Evolutionary conservation across 106 monocot genomes (phyloP).

Genomic region (Chionographis japonica): DNA sequence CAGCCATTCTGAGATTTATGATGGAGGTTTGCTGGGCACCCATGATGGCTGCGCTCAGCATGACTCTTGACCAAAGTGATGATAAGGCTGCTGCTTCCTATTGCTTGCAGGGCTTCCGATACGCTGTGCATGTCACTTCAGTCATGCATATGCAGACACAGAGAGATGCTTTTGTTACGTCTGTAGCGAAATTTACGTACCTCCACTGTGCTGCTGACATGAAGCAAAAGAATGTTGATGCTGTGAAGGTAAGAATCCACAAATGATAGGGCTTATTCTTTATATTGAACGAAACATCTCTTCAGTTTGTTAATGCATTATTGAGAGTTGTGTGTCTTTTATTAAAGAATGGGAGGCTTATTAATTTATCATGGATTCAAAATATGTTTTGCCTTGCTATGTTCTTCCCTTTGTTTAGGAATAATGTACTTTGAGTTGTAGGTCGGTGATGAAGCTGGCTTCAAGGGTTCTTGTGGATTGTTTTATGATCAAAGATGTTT

Average conservation of each 20-base stretch:
- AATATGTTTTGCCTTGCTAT: no score
- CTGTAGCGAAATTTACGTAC: slow-evolving; percentile 95
- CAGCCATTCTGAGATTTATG: slow-evolving; percentile 87
- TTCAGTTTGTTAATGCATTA: no score
- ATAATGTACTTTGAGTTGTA: no score
- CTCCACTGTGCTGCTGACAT: slow-evolving; percentile 95
- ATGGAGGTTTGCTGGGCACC: slow-evolving; percentile 99
- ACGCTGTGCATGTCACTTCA: slow-evolving; percentile 91
- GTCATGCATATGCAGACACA: slow-evolving; percentile 98
- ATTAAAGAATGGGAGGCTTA: no score
- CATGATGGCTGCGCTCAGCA: slow-evolving; percentile 99
- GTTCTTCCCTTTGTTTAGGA: no score
- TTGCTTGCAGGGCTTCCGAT: slow-evolving; percentile 81
- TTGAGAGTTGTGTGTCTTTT: no score
- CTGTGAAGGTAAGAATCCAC: slow-evolving; percentile 69
- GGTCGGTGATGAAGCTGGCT: no score
- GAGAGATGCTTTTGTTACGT: slow-evolving; percentile 98
- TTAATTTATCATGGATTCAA: no score
- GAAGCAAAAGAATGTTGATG: slow-evolving; percentile 99
- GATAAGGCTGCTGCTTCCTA: slow-evolving; percentile 64
- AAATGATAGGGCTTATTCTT: no score
- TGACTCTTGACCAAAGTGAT: slow-evolving; percentile 93
- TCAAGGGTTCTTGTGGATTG: no score
- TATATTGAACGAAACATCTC: no score
- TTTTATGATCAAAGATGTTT: no score